Evolutionary conservation across 148 eudicot genomes (phyloP).

Genomic region (Euryodendron excelsum): DNA sequence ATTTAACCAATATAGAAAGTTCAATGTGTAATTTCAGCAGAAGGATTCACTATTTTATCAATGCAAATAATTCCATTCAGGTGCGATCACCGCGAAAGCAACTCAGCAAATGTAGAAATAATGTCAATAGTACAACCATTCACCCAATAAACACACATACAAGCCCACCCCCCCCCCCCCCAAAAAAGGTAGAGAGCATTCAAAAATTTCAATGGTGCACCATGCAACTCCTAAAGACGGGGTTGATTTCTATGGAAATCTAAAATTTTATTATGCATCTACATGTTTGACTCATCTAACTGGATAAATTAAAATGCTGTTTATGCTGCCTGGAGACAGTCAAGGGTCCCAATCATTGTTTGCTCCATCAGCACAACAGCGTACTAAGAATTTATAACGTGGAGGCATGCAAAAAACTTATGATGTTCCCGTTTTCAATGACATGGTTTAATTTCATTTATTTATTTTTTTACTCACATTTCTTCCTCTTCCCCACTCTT

Average conservation of each 20-base stretch:
- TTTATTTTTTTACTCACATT: slow-evolving; percentile 53
- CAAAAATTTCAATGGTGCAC: not conserved
- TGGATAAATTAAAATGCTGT: not conserved
- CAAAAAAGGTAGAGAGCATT: not conserved
- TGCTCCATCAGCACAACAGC: not conserved
- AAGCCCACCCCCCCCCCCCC: not conserved
- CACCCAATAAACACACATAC: too few species aligned
- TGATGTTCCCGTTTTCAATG: not conserved
- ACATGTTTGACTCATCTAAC: not conserved
- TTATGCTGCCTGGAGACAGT: not conserved
- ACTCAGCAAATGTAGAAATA: not conserved
- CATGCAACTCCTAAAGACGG: not conserved
- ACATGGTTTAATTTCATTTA: not conserved
- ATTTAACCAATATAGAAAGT: not conserved
- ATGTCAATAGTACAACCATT: not conserved
- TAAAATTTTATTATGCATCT: not conserved
- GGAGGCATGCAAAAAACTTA: not conserved
- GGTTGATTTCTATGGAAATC: not conserved
- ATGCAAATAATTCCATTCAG: not conserved
- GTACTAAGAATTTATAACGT: not conserved
- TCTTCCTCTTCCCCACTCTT: slow-evolving; percentile 91
- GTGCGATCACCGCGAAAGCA: not conserved
- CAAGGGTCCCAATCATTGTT: not conserved
- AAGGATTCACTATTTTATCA: not conserved
- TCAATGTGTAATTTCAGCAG: not conserved